Evolutionary conservation across 1,284 basidiomycete genomes (phyloP), one percentile per base, ranked within the genome.

Genomic region (Apiotrichum sp.): DNA sequence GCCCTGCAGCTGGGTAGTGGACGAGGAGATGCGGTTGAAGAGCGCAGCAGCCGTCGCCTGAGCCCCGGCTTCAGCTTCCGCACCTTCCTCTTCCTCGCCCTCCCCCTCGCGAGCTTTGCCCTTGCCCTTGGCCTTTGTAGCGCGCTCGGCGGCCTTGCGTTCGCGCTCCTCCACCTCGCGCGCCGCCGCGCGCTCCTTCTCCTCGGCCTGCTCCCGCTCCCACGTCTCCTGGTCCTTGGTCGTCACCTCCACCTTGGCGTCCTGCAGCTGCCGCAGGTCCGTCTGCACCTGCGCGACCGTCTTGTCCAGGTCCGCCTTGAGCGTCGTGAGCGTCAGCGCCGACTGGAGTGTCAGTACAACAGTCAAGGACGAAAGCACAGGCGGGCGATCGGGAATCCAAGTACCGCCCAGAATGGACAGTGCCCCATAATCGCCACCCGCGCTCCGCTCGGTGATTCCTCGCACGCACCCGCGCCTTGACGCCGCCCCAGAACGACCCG

Each of bases 231-330:
- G 43, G n/a, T 69, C 65, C 50, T 74, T 74, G 40, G 63, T 57
- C 6, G 66, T 63, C 6, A 75, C 69, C 51, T 75, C 74, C 14
- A 74, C 68, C 48, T 72, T 75, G 55, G 64, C 68, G 14, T 62
- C 73, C 53, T 61, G 71, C 11, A 71, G 72, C 35, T 67, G 71
- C 51, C 78, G 83, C 49, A 91, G 70, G 72, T 89, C 88, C 58
- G 83, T 85, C 78, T 93, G 89, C 36, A 89, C 89, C 69, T 92
- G 88, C 4, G 81, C 77, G 51, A 91, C 87, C 34, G 87, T 89
- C 47, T 84, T 82, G 36, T 83, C 80, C 39, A 92, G 66, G 72
- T 93, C 90, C 65, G 88, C 88, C 55, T 85, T 83, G 6, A 89
- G 86, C 45, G 79, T 79, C 61, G 86, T 80, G 29, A 93, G 70